Base-by-base conservation (phyloP, 1,284 basidiomycete species). In the Paramarasmius palmivorus region DNA sequence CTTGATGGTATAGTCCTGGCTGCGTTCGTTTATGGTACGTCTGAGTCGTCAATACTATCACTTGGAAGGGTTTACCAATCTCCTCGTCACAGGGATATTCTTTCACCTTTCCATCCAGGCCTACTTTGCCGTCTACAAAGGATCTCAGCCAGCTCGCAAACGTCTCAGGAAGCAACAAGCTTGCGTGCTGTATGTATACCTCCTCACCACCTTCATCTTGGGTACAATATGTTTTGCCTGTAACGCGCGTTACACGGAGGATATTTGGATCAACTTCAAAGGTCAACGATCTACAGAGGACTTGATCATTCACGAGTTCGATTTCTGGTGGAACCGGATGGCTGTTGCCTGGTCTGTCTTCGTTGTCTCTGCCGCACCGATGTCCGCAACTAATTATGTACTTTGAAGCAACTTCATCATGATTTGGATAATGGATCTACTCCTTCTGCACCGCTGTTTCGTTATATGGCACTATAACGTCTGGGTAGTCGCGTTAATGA, bases 251-350 rank as follows among this genome's bases (percentile, higher is more conserved):
- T 70, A 63, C 50, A 70, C 63, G 15, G 58, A 72, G 47, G 63
- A 69, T 61, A 67, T 72, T 40, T 70, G 68, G 67, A 67, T 70
- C 17, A 61, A 70, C 42, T 35, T 67, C 25, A 52, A 60, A 19
- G 25, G 56, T 15, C 60, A 19, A 45, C 65, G 56, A 17, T 63
- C 63, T 4, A 63, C 70, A 29, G 53, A 52, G 14, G 55, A 55
- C 4, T 49, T 68, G 46, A 67, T 67, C 26, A 49, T 55, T 12
- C 36, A 59, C 15, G 68, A 69, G 35, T 34, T 65, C 32, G 37
- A 57, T 22, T 65, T 60, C 41, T 59, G 54, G 52, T 51, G 64
- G 14, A 71, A 65, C 34, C 15, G 65, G 25, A 35, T 65, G 50
- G 65, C 65, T 3, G 38, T 66, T 41, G 42, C 51, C 19, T 59